Evolutionary conservation across 164 flowering plant species (phyloP), one percentile per base, ranked within the genome.

Genomic region (Liquidambar formosana): DNA sequence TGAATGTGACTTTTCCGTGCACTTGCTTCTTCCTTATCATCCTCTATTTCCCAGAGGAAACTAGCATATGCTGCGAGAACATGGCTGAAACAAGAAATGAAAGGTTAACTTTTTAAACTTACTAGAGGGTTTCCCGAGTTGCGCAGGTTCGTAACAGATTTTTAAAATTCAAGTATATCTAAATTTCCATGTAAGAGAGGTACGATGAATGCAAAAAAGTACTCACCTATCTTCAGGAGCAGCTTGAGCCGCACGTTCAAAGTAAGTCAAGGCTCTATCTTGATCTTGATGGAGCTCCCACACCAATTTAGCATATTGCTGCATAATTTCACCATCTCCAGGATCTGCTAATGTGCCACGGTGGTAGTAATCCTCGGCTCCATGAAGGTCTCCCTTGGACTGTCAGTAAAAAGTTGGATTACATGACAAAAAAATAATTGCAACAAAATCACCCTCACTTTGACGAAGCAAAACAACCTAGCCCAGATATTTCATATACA

Each of bases 11-110:
- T 58, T 6, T 57, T 67, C 8, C 68, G 53, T 23, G 44, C 18
- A 16, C 18, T 47, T 13, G 63, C 78, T 21, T 83, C 86, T 22
- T 82, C 86, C 3, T 73, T 84, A 46, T 79, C 74, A 73, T 84
- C 89, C 18, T 79, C 91, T 57, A 76, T 71, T 68, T 91, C 90
- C 98, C 97, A 91, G 12, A 91, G 85, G 73, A 93, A 93, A 68
- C 84, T 75, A 54, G 98, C 95, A 75, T 89, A 89, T 61, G 95
- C 92, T 23, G 84, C 97, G 33, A 81, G 89, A 70, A 93, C 87
- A 73, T 87, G 58, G 74, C 97, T 89, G 87, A 18, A 67, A 47
- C 19, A 61, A 18, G 9, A 16, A 54, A 54, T 54, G 8, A 54
- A 21, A 21, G 8, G 54, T 23, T 22, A 12, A 54, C 13, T 21